Base-by-base conservation (phyloP, 169 alveolate genomes). In the Babesia divergens region DNA sequence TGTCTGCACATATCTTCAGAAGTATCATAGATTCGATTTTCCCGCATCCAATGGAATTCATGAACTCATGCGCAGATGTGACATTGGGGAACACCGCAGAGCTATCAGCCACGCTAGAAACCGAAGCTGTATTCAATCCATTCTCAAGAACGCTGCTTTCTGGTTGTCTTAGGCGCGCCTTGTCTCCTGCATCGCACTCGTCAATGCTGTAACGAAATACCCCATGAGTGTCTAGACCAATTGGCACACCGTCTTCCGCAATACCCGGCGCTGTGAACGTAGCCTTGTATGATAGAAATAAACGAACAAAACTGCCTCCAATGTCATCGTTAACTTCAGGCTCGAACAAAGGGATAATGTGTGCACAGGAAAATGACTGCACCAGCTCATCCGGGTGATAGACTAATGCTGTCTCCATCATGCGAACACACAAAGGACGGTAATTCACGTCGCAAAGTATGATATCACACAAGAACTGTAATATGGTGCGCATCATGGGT, bases 381-480 rank as follows among this genome's bases (percentile, higher is more conserved):
- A 77, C 76, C 44, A 77, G 42, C 56, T 77, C 86, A 44, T 77
- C 86, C 24, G 86, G 82, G 65, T 77, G 86, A 35, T 62, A 67
- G 13, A 67, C 68, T 59, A 77, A 51, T 16, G 86, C 86, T 26
- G 74, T 37, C 29, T 51, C 58, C 81, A 77, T 60, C 82, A 77
- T 51, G 42, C 86, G 62, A 14, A 77, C 82, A 46, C 75, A 67
- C 37, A 60, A n/a, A 32, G 31, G 65, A 1, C 81, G 62, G 2
- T 53, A 18, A 7, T 52, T 34, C 18, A 64, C 62, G 56, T 58
- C 72, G 24, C 65, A 53, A 13, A 24, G 16, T 1, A 77, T 67
- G 16, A 77, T 24, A 13, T 51, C 65, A n/a, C 53, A 47, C 35
- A 77, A 22, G 58, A 77, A 67, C 34, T 37, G 14, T 34, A 77